A percentile compares a stretch with the other conserved stretches of the same genome.
These are phyloP conservation scores for Aspergillus asperescens DNA, from an alignment of 495 filamentous ascomycete species.

Conservation along the genomic window DNA sequence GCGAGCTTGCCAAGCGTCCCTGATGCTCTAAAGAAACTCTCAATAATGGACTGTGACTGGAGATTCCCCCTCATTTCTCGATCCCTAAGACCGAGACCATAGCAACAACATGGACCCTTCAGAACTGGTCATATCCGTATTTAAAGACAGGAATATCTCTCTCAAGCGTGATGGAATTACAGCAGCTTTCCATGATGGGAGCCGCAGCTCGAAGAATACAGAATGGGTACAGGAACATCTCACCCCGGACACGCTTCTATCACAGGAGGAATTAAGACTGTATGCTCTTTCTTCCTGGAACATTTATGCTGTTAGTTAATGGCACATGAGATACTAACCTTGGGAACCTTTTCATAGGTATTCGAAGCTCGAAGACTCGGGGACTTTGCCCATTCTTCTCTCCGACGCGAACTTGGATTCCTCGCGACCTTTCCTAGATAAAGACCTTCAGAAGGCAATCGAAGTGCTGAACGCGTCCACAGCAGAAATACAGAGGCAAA, in stretches of 20 bases:
- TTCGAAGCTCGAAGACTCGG: slow-evolving; percentile 29
- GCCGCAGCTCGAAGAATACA: slow-evolving; percentile 15
- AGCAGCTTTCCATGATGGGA: slow-evolving; percentile 24
- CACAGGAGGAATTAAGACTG: slow-evolving; percentile 38
- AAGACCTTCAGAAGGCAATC: slow-evolving; percentile 37
- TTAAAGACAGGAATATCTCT: slow-evolving; percentile 31
- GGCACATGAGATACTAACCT: not conserved
- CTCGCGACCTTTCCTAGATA: slow-evolving; percentile 37
- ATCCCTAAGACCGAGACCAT: not conserved
- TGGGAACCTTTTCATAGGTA: slow-evolving; percentile 21
- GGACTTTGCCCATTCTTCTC: slow-evolving; percentile 27
- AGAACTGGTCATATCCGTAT: slow-evolving; percentile 12
- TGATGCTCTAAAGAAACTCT: not conserved
- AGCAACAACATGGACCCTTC: slow-evolving; percentile 13
- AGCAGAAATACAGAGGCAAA: slow-evolving; percentile 32
- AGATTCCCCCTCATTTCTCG: not conserved
- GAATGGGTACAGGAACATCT: slow-evolving; percentile 36
- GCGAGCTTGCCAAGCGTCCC: not conserved
- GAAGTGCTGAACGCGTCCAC: slow-evolving; percentile 36
- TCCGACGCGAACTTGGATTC: slow-evolving; percentile 22
- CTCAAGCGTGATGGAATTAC: slow-evolving; percentile 26
- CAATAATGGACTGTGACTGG: not conserved
- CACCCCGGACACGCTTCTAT: slow-evolving; percentile 32
- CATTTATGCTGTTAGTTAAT: not conserved
- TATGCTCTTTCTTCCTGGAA: slow-evolving; percentile 14